phyloP scores from a whole-genome alignment of 192 early-diverging fungal species.

The Helicostylum pulchrum region DNA sequence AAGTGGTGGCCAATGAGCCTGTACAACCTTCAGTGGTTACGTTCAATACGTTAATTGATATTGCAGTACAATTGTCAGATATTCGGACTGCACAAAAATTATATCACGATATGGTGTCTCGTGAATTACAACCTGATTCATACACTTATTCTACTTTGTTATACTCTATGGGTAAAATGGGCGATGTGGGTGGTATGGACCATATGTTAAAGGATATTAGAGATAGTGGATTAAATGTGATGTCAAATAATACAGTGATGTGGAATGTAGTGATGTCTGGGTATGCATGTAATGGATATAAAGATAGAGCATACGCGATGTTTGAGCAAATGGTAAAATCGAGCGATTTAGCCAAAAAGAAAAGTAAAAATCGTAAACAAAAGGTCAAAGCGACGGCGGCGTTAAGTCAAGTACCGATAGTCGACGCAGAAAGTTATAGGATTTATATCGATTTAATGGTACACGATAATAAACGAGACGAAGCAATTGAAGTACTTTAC shows the following conservation, averaged over 20 bases:
- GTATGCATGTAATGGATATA: slow-evolving; percentile 25
- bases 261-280: slow-evolving; percentile 33
- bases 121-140: slow-evolving; percentile 19
- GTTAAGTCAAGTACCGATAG: slow-evolving; percentile 1
- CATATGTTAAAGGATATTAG: slow-evolving; percentile 18
- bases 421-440: slow-evolving; percentile 29
- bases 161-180: slow-evolving; percentile 20
- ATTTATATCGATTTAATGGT: slow-evolving; percentile 32
- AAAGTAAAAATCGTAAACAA: neutral
- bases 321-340: slow-evolving; percentile 24
- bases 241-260: slow-evolving; percentile 21
- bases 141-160: slow-evolving; percentile 33
- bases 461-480: neutral
- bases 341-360: neutral
- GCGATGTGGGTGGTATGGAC: slow-evolving; percentile 29
- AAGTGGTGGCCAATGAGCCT: neutral
- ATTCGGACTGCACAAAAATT: slow-evolving; percentile 34
- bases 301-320: slow-evolving; percentile 25
- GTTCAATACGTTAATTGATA: slow-evolving; percentile 33
- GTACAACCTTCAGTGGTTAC: slow-evolving; percentile 28
- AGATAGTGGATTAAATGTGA: neutral
- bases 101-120: slow-evolving; percentile 35
- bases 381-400: neutral
- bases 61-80: slow-evolving; percentile 26
- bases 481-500: slow-evolving; percentile 15